Conservation (phyloP, 768 basidiomycete genomes). For the Pleurotus citrinopileatus region DNA sequence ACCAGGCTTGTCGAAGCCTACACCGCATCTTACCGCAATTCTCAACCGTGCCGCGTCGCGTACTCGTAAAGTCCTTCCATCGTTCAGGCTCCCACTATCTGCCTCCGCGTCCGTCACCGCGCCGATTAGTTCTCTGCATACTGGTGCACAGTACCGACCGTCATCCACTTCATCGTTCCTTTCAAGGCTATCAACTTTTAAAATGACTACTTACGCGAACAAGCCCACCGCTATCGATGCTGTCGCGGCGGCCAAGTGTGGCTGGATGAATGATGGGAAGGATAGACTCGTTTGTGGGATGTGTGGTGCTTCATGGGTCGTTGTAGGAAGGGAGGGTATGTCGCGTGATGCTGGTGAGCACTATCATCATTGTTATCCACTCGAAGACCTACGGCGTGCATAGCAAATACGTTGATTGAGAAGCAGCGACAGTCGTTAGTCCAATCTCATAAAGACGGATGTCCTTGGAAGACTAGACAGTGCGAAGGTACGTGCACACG, state of each 20-base stretch:
- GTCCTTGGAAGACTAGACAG: constrained; percentile 81
- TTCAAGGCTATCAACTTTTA: constrained; percentile 72
- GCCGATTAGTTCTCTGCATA: constrained; percentile 25
- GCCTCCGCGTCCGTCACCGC: constrained; percentile 21
- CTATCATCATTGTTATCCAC: constrained; percentile 13
- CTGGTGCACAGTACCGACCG: constrained; percentile 68
- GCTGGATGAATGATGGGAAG: constrained; percentile 83
- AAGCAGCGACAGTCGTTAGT: constrained; percentile 68
- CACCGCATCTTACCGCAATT: constrained; percentile 72
- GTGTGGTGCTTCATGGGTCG: constrained; percentile 72
- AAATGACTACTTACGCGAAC: constrained; percentile 75
- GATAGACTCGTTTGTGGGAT: constrained; percentile 74
- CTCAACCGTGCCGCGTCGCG: constrained; percentile 62
- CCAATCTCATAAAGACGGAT: constrained; percentile 73
- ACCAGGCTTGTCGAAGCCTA: constrained; percentile 44
- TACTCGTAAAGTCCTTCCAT: constrained; percentile 45
- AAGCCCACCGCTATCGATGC: constrained; percentile 74
- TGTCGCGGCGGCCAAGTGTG: constrained; percentile 78
- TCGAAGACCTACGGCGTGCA: constrained; percentile 10
- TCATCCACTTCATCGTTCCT: constrained; percentile 76
- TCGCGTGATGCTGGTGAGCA: constrained; percentile 72
- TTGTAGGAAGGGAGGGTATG: constrained; percentile 70
- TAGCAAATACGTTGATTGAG: constrained; percentile 70
- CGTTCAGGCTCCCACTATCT: constrained; percentile 34
- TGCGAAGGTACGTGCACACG: constrained; percentile 60